Conservation (phyloP, 768 basidiomycete genomes). For the Russula foetens region DNA sequence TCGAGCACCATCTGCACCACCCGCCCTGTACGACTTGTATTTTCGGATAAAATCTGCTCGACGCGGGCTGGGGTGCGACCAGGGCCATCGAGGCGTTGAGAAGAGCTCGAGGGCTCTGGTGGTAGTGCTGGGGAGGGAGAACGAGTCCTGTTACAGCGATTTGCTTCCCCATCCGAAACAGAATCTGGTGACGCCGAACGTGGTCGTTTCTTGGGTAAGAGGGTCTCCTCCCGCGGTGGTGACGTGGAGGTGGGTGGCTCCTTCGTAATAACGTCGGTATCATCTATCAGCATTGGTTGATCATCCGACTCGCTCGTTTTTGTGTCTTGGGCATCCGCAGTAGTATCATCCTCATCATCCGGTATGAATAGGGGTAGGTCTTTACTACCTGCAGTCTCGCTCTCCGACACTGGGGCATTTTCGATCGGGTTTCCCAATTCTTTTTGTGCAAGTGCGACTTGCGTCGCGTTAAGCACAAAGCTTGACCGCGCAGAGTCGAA, state of each 20-base stretch:
- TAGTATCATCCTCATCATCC: background rate
- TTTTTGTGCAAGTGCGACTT: slow-evolving; percentile 5
- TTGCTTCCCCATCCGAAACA: background rate
- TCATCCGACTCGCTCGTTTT: background rate
- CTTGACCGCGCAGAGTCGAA: slow-evolving; percentile 16
- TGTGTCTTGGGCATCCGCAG: background rate
- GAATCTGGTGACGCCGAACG: background rate
- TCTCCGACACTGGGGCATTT: background rate
- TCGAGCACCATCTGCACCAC: slow-evolving; percentile 39
- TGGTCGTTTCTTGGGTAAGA: background rate
- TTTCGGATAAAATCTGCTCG: slow-evolving; percentile 11
- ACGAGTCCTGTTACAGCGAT: background rate
- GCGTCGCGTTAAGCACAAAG: slow-evolving; percentile 18
- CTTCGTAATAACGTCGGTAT: background rate
- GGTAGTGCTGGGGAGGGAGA: background rate
- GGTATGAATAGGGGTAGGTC: slow-evolving; percentile 5
- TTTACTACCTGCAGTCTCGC: background rate
- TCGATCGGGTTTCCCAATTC: too few relatives aligned
- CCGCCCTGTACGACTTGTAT: slow-evolving; percentile 22
- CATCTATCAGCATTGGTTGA: background rate
- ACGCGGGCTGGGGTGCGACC: slow-evolving; percentile 18
- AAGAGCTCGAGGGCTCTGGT: background rate
- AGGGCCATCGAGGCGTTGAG: slow-evolving; percentile 5
- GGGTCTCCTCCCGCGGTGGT: background rate
- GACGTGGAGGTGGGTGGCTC: background rate